Percentiles rank a stretch among this genome's conserved stretches.
phyloP scores from a whole-genome alignment of 257 asterid genomes.

The Plantago elongata region DNA sequence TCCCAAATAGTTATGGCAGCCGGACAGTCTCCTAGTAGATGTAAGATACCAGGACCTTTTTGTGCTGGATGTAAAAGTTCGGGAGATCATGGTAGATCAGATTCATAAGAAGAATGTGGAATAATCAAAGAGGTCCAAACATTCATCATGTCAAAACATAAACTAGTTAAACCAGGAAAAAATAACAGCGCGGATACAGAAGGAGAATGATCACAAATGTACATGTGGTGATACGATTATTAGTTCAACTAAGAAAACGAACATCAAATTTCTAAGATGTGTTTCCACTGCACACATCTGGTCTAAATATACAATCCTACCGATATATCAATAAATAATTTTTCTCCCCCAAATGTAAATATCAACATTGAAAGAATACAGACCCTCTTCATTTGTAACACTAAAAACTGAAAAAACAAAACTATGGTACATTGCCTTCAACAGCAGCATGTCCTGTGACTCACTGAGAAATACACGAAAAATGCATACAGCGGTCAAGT shows the following conservation, averaged over 20 bases:
- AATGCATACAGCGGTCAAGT: constrained; percentile 15
- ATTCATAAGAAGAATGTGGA: too few relatives aligned
- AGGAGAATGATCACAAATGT: constrained; percentile 8
- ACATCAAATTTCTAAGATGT: constrained; percentile 19
- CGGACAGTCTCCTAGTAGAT: too few relatives aligned
- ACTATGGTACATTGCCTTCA: constrained; percentile 27
- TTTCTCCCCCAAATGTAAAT: constrained; percentile 6
- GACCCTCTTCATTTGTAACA: constrained; percentile 27
- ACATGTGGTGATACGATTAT: constrained; percentile 16
- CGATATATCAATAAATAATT: constrained; percentile 2
- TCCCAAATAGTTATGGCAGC: too few relatives aligned
- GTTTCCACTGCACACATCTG: constrained; percentile 9
- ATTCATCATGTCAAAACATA: too few relatives aligned
- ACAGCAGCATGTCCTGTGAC: constrained; percentile 6
- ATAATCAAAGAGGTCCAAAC: too few relatives aligned
- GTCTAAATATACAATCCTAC: constrained; percentile 19
- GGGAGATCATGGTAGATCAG: too few relatives aligned
- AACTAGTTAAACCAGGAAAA: too few relatives aligned
- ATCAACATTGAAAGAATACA: constrained; percentile 27
- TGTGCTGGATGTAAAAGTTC: too few relatives aligned
- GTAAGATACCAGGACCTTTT: too few relatives aligned
- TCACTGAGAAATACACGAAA: constrained; percentile 11
- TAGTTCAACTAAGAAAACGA: constrained; percentile 2
- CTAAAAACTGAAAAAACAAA: constrained; percentile 12
- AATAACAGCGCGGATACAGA: not conserved